These are phyloP conservation scores for Daldinia caldariorum DNA, from an alignment of 495 filamentous ascomycete genomes.

Conservation along the genomic window DNA sequence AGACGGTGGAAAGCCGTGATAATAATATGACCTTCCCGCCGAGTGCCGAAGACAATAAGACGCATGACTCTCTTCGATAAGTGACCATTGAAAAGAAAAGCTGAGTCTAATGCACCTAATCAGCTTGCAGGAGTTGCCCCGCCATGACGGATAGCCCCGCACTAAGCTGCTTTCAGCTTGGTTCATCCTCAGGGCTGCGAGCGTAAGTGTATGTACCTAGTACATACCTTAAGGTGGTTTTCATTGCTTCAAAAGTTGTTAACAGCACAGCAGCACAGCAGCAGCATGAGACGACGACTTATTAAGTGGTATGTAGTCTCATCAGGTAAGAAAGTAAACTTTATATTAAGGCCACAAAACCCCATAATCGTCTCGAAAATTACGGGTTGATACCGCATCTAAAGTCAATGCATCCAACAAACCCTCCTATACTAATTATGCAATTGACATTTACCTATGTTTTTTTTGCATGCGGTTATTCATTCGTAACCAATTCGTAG, in stretches of 20 bases:
- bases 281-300: too few species aligned
- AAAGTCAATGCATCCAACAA: conserved; percentile 9
- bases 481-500: conserved; percentile 30
- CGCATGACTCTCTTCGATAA: conserved; percentile 35
- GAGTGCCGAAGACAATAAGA: conserved; percentile 25
- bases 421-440: conserved; percentile 11
- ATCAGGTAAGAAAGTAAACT: background rate
- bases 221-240: too few species aligned
- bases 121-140: conserved; percentile 27
- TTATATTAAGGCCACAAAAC: conserved; percentile 11
- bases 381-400: conserved; percentile 8
- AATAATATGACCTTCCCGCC: conserved; percentile 18
- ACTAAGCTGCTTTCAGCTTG: conserved; percentile 33
- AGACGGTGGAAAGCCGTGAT: conserved; percentile 4
- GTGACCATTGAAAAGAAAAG: conserved; percentile 21
- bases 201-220: too few species aligned
- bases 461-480: conserved; percentile 11
- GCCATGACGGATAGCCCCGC: conserved; percentile 40
- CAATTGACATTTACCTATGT: background rate
- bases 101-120: conserved; percentile 6
- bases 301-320: too few species aligned
- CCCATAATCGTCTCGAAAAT: background rate
- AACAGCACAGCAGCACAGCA: too few species aligned
- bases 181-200: too few species aligned
- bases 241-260: too few species aligned